Conservation (phyloP, 345 rosid species). For the Conringia planisiliqua region DNA sequence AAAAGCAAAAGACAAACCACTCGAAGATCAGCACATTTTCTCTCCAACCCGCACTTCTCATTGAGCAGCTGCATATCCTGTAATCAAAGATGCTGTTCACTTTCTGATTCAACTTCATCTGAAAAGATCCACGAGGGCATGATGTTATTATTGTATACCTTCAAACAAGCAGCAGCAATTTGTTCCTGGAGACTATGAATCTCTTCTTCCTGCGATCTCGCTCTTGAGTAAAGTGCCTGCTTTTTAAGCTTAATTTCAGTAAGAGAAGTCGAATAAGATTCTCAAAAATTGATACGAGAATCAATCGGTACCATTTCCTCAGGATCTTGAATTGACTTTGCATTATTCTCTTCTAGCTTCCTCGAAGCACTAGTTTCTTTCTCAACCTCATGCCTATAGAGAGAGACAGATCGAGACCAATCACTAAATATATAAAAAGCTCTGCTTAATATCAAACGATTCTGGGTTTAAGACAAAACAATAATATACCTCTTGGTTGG, state of each 20-base stretch:
- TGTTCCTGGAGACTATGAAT: conserved; percentile 75
- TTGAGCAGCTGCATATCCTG: conserved; percentile 85
- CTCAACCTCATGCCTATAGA: conserved; percentile 39
- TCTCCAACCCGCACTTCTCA: conserved; percentile 77
- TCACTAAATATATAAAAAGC: conserved; percentile 5
- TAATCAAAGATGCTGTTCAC: conserved; percentile 23
- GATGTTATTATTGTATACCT: conserved; percentile 39
- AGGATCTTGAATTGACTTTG: conserved; percentile 45
- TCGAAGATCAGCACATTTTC: conserved; percentile 84
- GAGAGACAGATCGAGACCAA: conserved; percentile 16
- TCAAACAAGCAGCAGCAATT: conserved; percentile 64
- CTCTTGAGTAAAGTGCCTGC: conserved; percentile 63
- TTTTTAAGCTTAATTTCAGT: conserved; percentile 7
- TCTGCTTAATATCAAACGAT: neutral
- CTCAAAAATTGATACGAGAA: neutral
- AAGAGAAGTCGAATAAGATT: conserved; percentile 12
- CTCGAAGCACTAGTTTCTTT: conserved; percentile 37
- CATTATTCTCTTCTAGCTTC: conserved; percentile 39
- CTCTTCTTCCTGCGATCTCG: conserved; percentile 66
- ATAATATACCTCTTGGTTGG: conserved; percentile 16
- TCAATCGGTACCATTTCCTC: conserved; percentile 59
- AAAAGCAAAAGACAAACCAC: conserved; percentile 56
- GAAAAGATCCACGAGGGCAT: neutral
- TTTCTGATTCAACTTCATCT: neutral
- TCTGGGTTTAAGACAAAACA: neutral